These are phyloP conservation scores for Balakata baccata DNA, from an alignment of 345 rosid species.

Conservation along the genomic window DNA sequence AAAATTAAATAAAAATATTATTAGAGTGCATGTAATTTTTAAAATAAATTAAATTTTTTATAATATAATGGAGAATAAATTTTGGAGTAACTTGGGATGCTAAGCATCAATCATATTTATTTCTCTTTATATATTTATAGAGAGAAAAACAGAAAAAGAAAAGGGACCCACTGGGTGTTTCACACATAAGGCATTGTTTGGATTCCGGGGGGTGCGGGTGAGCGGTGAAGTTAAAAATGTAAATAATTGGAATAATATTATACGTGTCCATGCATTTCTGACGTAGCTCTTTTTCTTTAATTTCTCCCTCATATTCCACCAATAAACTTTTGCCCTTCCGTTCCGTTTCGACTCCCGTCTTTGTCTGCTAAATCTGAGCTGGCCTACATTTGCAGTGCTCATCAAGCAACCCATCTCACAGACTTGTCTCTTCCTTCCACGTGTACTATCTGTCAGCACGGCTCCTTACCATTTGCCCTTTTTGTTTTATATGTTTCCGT, in stretches of 20 bases:
- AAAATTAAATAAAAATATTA: too few relatives aligned
- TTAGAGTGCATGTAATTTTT: too few relatives aligned
- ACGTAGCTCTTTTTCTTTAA: slow-evolving; percentile 13
- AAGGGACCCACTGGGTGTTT: background rate
- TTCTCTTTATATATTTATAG: background rate
- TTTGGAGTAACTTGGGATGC: too few relatives aligned
- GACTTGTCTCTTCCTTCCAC: background rate
- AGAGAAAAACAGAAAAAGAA: background rate
- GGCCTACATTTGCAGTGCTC: background rate
- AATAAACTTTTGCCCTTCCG: slow-evolving; percentile 20
- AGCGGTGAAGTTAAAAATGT: slow-evolving; percentile 20
- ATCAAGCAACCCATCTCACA: background rate
- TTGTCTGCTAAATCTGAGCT: background rate
- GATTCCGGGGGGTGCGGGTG: slow-evolving; percentile 28
- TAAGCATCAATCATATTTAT: background rate
- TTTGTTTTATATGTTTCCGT: background rate
- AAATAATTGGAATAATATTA: background rate
- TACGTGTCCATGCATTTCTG: slow-evolving; percentile 32
- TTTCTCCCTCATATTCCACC: slow-evolving; percentile 4
- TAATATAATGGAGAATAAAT: too few relatives aligned
- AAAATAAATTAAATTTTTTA: too few relatives aligned
- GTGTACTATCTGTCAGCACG: too few relatives aligned
- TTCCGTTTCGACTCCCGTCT: slow-evolving; percentile 12
- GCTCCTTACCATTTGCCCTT: too few relatives aligned
- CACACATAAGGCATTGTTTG: slow-evolving; percentile 9